Percentiles rank a stretch among this genome's conserved stretches.
phyloP scores from a whole-genome alignment of 805 yeast species.

The Starmerella floris region DNA sequence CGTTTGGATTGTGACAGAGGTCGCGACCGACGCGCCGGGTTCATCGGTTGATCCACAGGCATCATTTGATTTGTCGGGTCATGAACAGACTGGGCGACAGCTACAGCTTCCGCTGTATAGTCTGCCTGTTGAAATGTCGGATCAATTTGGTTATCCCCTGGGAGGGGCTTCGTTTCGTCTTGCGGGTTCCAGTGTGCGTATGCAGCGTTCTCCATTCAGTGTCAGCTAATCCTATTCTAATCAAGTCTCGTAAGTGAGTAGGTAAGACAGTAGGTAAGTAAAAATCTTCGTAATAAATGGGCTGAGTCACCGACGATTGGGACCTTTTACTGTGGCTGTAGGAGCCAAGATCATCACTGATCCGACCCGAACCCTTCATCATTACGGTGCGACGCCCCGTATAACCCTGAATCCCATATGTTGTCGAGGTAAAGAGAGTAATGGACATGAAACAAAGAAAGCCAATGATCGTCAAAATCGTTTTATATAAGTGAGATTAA shows the following conservation, averaged over 20 bases:
- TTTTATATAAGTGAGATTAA: no score
- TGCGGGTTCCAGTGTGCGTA: constrained; percentile 22
- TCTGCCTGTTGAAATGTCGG: constrained; percentile 24
- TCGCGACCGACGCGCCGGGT: constrained; percentile 26
- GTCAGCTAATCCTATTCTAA: constrained; percentile 16
- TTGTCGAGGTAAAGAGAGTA: no score
- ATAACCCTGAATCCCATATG: no score
- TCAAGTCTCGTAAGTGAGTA: constrained; percentile 19
- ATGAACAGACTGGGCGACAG: constrained; percentile 23
- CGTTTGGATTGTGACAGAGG: constrained; percentile 57
- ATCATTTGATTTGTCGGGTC: constrained; percentile 21
- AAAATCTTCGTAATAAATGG: constrained; percentile 14
- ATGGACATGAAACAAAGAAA: no score
- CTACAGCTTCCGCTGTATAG: constrained; percentile 25
- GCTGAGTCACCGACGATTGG: constrained; percentile 17
- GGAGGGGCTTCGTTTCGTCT: constrained; percentile 22
- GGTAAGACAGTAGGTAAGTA: constrained; percentile 14
- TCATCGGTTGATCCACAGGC: constrained; percentile 25
- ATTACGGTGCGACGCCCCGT: neutral
- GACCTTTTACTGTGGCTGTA: neutral
- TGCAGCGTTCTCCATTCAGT: constrained; percentile 21
- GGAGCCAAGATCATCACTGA: neutral
- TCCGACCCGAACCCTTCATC: no score
- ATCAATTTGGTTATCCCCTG: constrained; percentile 23
- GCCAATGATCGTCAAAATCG: no score